Conservation (phyloP, 148 eudicot genomes). For the Rhododendron ovatum region DNA sequence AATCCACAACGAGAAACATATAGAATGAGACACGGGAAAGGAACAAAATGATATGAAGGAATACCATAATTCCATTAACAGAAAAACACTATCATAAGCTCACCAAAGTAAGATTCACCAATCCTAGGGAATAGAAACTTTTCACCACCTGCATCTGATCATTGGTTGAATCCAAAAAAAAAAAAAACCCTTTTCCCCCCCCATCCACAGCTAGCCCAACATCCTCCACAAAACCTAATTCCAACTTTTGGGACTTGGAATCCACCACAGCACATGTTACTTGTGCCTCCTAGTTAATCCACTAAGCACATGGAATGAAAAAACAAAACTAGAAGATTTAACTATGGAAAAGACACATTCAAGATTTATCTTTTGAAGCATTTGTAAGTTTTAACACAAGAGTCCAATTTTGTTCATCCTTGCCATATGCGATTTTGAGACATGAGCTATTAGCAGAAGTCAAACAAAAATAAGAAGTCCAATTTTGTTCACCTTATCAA, state of each 20-base stretch:
- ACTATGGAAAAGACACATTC: background rate
- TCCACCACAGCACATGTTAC: constrained; percentile 16
- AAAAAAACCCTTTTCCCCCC: background rate
- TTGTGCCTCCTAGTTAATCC: constrained; percentile 2
- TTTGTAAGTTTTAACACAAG: background rate
- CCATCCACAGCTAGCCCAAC: constrained; percentile 3
- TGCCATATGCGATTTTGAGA: background rate
- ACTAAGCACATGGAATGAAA: background rate
- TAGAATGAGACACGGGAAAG: background rate
- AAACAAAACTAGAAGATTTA: background rate
- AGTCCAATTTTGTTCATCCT: background rate
- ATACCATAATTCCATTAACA: background rate
- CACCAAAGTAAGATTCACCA: constrained; percentile 3
- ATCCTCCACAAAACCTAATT: constrained; percentile 19
- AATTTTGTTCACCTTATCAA: background rate
- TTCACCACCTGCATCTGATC: background rate
- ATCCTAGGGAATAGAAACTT: background rate
- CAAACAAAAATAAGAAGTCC: background rate
- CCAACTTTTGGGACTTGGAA: constrained; percentile 15
- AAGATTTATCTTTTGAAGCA: background rate
- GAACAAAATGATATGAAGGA: background rate
- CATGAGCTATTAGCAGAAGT: background rate
- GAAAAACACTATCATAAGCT: background rate
- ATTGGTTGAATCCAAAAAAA: background rate
- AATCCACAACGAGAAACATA: background rate